A percentile compares a stretch with the other conserved stretches of the same genome.
These are phyloP conservation scores for Colletotrichum sp. DNA, from an alignment of 2,329 filamentous ascomycete genomes.

Conservation along the genomic window DNA sequence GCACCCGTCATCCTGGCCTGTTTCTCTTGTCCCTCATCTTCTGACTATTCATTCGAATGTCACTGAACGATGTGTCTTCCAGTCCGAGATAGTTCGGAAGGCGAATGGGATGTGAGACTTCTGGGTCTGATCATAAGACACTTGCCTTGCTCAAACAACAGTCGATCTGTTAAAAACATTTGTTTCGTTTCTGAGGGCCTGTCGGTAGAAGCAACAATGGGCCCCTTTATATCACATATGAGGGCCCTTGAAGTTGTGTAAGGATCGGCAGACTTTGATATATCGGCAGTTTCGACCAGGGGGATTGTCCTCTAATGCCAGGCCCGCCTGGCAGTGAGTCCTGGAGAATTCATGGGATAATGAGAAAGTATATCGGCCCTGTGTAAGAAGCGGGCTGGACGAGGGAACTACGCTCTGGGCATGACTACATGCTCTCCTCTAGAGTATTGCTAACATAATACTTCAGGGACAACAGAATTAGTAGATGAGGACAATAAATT, in stretches of 20 bases:
- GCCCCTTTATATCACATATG: background rate
- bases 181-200: background rate
- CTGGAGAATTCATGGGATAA: background rate
- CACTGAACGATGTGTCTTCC: fast-evolving
- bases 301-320: too few relatives aligned
- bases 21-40: background rate
- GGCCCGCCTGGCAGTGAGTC: too few relatives aligned
- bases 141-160: fast-evolving
- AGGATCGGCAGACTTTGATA: background rate
- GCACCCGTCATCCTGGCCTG: fast-evolving
- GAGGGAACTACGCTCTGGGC: background rate
- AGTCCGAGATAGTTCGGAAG: fast-evolving
- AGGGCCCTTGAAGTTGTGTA: background rate
- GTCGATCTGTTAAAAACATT: background rate
- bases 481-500: too few relatives aligned
- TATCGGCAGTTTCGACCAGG: too few relatives aligned
- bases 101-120: background rate
- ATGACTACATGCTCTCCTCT: background rate
- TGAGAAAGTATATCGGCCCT: fast-evolving
- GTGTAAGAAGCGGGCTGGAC: background rate
- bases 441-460: background rate
- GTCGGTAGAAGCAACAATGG: fast-evolving
- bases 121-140: fast-evolving
- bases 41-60: fast-evolving
- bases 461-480: fast-evolving